Base-by-base conservation (phyloP, 2,329 filamentous ascomycete genomes). In the Fusarium subglutinans region DNA sequence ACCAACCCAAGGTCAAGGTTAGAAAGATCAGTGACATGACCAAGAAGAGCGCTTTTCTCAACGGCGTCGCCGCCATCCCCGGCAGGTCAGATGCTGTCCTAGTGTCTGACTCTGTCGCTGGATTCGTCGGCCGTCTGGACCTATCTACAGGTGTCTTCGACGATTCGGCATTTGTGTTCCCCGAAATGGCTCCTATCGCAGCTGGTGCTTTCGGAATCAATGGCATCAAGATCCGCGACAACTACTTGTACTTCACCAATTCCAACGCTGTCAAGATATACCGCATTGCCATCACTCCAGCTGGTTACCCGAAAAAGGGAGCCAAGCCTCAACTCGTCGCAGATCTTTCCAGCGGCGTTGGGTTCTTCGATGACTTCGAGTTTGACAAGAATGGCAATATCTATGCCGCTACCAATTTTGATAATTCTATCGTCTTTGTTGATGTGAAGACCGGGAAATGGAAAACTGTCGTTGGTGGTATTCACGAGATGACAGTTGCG, bases 351-450 rank as follows among this genome's bases (percentile, higher is more conserved):
- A 53, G 24, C 1, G 18, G 38, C 1, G 51, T 70, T 17, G 53
- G 10, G 5, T 74, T 76, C 17, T 56, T 79, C 8, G 77, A 79
- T 22, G 77, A 79, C 58, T 79, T 79, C 30, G 51, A 47, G 6
- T 70, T 79, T 20, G 75, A 74, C 9, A 17, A 24, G 3, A 38
- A 59, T 1, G 76, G 76, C 1, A 70, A 79, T 24, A 76, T 79
- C 14, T 79, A 74, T 28, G 70, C 47, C 0, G 35, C 74, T 1
- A 78, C 53, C 24, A 79, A 78, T 51, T 61, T 72, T 35, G 76
- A 77, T 22, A 76, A 78, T 58, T 70, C 69, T 1, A 28, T 79
- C 18, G 62, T 75, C 8, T 70, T 66, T 45, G n/a, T 77, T 1
- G 50, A 78, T 15, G 22, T 26, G 15, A 54, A 70, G 20, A 54